phyloP scores from a whole-genome alignment of 306 rosid species.

The Astragalus glycyphyllos region DNA sequence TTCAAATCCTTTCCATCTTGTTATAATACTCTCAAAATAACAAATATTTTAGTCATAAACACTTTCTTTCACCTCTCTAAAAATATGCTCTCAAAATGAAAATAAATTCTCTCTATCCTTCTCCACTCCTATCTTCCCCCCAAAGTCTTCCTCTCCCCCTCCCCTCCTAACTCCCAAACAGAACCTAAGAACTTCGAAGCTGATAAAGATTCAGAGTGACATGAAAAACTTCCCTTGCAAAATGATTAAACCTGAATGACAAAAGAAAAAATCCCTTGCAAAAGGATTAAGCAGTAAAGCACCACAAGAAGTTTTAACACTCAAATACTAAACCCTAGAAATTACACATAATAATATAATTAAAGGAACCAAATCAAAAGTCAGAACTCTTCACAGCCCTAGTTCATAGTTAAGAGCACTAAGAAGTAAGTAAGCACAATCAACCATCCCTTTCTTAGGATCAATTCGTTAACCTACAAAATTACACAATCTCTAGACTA shows the following conservation, averaged over 20 bases:
- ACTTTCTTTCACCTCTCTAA: too few species aligned
- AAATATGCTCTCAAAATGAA: too few species aligned
- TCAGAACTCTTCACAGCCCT: conserved; percentile 8
- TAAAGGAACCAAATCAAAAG: not conserved
- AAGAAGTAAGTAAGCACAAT: conserved; percentile 37
- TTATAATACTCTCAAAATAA: too few species aligned
- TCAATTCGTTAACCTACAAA: conserved; percentile 5
- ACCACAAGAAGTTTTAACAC: conserved; percentile 9
- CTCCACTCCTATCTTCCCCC: too few species aligned
- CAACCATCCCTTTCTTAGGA: conserved; percentile 7
- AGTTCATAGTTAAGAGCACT: not conserved
- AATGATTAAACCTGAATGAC: conserved; percentile 20
- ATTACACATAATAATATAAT: not conserved
- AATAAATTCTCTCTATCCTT: too few species aligned
- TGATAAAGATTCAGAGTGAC: conserved; percentile 1
- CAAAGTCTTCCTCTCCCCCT: too few species aligned
- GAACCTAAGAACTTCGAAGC: not conserved
- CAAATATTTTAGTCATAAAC: too few species aligned
- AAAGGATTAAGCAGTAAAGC: not conserved
- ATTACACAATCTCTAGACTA: not conserved
- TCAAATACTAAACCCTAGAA: conserved; percentile 3
- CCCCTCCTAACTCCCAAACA: too few species aligned
- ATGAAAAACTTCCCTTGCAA: too few species aligned
- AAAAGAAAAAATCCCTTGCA: conserved; percentile 35
- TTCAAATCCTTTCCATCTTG: too few species aligned